These are phyloP conservation scores for Ophiosphaerella herpotricha DNA, from an alignment of 2,329 filamentous ascomycete species.

Conservation along the genomic window DNA sequence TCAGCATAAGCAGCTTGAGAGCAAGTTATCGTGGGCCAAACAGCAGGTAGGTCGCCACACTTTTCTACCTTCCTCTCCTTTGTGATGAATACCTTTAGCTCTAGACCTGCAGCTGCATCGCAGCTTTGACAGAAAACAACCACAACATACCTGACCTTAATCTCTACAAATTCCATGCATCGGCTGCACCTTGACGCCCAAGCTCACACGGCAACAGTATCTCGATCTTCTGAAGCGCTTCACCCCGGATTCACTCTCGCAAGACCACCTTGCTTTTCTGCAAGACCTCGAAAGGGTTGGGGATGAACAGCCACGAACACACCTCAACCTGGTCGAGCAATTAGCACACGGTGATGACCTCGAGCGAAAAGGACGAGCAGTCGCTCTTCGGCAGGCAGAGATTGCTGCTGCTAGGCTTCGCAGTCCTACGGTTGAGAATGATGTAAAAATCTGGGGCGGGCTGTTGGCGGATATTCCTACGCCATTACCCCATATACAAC, in stretches of 20 bases:
- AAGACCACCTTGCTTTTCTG: conserved; percentile 47
- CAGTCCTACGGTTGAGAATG: conserved; percentile 25
- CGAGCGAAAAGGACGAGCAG: conserved; percentile 39
- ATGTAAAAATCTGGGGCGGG: conserved; percentile 50
- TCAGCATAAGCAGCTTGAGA: conserved; percentile 52
- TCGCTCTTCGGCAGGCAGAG: conserved; percentile 42
- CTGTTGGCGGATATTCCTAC: conserved; percentile 38
- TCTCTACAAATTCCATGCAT: conserved; percentile 4
- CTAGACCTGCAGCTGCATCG: conserved; percentile 57
- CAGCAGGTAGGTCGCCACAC: conserved; percentile 50
- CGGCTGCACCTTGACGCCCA: not conserved
- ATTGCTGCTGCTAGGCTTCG: conserved; percentile 35
- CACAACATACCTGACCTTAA: conserved; percentile 49
- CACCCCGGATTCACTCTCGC: conserved; percentile 43
- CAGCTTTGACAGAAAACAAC: conserved; percentile 52
- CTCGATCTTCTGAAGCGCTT: conserved; percentile 48
- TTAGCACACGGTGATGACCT: conserved; percentile 42
- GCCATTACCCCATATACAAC: conserved; percentile 27
- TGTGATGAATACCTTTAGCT: conserved; percentile 56
- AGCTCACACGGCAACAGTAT: conserved; percentile 40
- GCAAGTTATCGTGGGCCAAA: conserved; percentile 54
- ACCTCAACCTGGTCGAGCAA: conserved; percentile 41
- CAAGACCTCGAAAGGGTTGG: conserved; percentile 45
- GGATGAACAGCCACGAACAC: conserved; percentile 30
- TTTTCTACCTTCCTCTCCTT: conserved; percentile 11